phyloP scores from a whole-genome alignment of 164 flowering plant genomes.

The Vitis cinerea region DNA sequence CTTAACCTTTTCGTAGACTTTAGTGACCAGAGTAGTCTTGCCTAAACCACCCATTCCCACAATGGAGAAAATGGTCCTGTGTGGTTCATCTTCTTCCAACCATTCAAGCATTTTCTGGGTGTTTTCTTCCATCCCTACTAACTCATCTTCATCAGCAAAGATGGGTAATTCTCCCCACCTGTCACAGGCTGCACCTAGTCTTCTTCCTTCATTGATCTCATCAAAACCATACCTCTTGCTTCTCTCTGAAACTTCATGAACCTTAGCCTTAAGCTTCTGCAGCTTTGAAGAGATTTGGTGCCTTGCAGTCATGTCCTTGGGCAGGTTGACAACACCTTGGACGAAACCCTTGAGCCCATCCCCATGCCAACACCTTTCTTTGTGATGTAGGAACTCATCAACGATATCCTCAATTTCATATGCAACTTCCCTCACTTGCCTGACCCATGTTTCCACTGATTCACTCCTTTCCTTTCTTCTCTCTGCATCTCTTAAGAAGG shows the following conservation, averaged over 20 bases:
- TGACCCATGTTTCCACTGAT: slow-evolving; percentile 31
- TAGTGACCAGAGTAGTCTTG: slow-evolving; percentile 46
- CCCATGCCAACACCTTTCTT: neutral
- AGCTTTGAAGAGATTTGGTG: slow-evolving; percentile 23
- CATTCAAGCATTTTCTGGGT: slow-evolving; percentile 19
- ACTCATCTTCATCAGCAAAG: slow-evolving; percentile 34
- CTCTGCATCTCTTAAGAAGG: slow-evolving; percentile 40
- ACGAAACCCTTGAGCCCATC: slow-evolving; percentile 12
- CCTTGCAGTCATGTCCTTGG: slow-evolving; percentile 16
- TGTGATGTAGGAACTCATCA: slow-evolving; percentile 28
- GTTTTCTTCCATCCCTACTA: slow-evolving; percentile 43
- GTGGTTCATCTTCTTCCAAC: slow-evolving; percentile 34
- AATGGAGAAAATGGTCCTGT: slow-evolving; percentile 34
- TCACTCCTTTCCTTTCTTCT: slow-evolving; percentile 23
- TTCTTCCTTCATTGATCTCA: neutral
- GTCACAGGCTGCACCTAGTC: neutral
- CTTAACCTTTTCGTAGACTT: slow-evolving; percentile 20
- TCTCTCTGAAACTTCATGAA: slow-evolving; percentile 30
- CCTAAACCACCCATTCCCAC: slow-evolving; percentile 67
- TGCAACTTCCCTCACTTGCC: slow-evolving; percentile 37
- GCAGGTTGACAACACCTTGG: slow-evolving; percentile 12
- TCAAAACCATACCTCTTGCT: slow-evolving; percentile 29
- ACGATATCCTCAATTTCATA: slow-evolving; percentile 31
- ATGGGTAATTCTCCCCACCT: slow-evolving; percentile 24
- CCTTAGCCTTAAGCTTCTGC: slow-evolving; percentile 20